A percentile compares a stretch with the other conserved stretches of the same genome.
These are phyloP conservation scores for Teunomyces aglyptinius DNA, from an alignment of 805 yeast genomes.

Conservation along the genomic window DNA sequence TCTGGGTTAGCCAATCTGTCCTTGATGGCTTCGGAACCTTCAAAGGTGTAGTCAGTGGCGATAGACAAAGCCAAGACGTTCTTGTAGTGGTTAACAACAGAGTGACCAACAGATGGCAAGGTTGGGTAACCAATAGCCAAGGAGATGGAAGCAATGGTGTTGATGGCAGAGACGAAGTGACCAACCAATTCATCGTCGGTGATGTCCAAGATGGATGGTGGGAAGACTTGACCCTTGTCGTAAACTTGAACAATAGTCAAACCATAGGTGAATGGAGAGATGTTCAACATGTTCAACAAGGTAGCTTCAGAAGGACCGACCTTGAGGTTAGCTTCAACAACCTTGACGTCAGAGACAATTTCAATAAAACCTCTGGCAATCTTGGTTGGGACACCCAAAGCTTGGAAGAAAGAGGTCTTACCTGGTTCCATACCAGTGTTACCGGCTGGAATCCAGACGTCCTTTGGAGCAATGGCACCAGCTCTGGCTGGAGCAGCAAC, in stretches of 20 bases:
- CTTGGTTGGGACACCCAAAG: conserved; percentile 99
- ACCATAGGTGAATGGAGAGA: conserved; percentile 99
- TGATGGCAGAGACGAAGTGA: conserved; percentile 90
- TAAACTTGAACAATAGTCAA: conserved; percentile 93
- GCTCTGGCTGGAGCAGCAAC: conserved; percentile 99
- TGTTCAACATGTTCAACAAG: conserved; percentile 98
- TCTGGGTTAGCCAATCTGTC: conserved; percentile 99
- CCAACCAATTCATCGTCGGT: conserved; percentile 93
- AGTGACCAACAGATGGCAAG: conserved; percentile 98
- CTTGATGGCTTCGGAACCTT: conserved; percentile 98
- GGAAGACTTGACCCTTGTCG: conserved; percentile 98
- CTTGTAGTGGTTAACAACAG: conserved; percentile 98
- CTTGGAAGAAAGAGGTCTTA: conserved; percentile 99
- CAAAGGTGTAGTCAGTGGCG: conserved; percentile 98
- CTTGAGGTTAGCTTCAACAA: conserved; percentile 78
- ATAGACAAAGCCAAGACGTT: conserved; percentile 95
- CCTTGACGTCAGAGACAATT: conserved; percentile 95
- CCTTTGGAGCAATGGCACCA: conserved; percentile 98
- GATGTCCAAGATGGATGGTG: conserved; percentile 94
- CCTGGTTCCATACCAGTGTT: conserved; percentile 99
- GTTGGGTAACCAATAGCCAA: conserved; percentile 99
- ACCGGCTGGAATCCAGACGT: conserved; percentile 97
- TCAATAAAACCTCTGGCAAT: conserved; percentile 99
- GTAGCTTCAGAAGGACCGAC: conserved; percentile 99
- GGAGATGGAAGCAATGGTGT: conserved; percentile 92